phyloP scores from a whole-genome alignment of 805 yeast species.

The Zygosaccharomyces lentus region DNA sequence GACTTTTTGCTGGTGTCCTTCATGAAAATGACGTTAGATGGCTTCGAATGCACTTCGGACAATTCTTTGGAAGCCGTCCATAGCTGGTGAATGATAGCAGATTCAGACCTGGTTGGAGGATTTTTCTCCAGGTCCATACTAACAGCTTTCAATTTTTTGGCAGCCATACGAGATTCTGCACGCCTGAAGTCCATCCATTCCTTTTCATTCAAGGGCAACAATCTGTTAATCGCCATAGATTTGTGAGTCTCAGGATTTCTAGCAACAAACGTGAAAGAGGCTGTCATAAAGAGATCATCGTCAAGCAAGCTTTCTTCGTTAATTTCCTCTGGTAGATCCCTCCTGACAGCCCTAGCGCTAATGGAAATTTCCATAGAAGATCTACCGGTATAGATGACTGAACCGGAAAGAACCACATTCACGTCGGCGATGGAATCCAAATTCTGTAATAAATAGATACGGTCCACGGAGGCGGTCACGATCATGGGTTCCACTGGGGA shows the following conservation, averaged over 20 bases:
- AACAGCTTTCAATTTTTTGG: constrained; percentile 74
- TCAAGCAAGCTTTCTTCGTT: constrained; percentile 51
- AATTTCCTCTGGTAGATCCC: constrained; percentile 48
- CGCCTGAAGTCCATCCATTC: constrained; percentile 83
- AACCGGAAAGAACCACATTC: constrained; percentile 83
- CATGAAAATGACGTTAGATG: constrained; percentile 60
- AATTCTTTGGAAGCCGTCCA: constrained; percentile 54
- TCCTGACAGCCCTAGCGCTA: constrained; percentile 74
- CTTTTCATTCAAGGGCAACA: constrained; percentile 66
- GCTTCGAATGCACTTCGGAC: constrained; percentile 35
- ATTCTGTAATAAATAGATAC: constrained; percentile 81
- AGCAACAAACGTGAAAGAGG: constrained; percentile 93
- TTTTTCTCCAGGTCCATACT: constrained; percentile 53
- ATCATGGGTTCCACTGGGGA: constrained; percentile 94
- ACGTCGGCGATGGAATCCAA: constrained; percentile 71
- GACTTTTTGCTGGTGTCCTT: constrained; percentile 65
- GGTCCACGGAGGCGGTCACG: constrained; percentile 92
- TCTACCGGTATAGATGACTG: constrained; percentile 90
- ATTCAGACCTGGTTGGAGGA: constrained; percentile 76
- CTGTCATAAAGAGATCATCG: constrained; percentile 73
- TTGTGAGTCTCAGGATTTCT: constrained; percentile 90
- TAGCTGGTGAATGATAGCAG: constrained; percentile 68
- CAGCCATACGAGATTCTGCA: constrained; percentile 86
- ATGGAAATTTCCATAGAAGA: constrained; percentile 95
- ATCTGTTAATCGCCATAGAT: constrained; percentile 78